Evolutionary conservation across 495 filamentous ascomycete genomes (phyloP), one percentile per base, ranked within the genome.

Genomic region (Neurospora sp.): DNA sequence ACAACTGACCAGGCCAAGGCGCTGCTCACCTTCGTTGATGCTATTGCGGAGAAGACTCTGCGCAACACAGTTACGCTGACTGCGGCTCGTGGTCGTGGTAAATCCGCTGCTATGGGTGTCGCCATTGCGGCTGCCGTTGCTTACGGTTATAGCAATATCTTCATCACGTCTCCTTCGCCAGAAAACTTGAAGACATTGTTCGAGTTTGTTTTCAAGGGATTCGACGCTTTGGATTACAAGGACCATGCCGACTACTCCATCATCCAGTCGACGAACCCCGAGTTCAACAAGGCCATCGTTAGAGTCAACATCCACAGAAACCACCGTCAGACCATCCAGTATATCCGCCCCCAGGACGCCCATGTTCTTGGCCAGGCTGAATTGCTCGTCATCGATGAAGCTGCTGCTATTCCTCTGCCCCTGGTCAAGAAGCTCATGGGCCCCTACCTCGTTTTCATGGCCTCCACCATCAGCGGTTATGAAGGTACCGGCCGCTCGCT

Each of bases 391-490:
- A 97, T 99, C 75, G 96, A 99, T 84, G 96, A 99, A 81, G 96
- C 96, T 16, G 96, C 96, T 9, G 96, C 96, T 2, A 99, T 99
- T 69, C 96, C 96, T 5, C 83, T 99, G 11, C 96, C 96, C 9
- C 82, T 98, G 60, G 96, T 98, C 14, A 88, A 91, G 75, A 98
- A 97, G 80, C 87, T 99, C 39, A 93, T 99, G 89, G 96, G 96
- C 0, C 96, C 95, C n/a, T 99, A 98, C 82, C 85, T 98, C 31
- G 94, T 98, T 4, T 99, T 99, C 84, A 99, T 99, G 96, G 94
- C 96, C 5, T 98, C 96, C 2, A 99, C 96, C 16, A 97, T 99
- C 83, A 98, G 97, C 78, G 96, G 96, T 71, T 99, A 99, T 79
- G 96, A 99, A 84, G 96, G 96, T 75, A 99, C 96, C 4, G 96